Evolutionary conservation across 768 basidiomycete genomes (phyloP).

Genomic region (Pleurotus salmoneostramineus): DNA sequence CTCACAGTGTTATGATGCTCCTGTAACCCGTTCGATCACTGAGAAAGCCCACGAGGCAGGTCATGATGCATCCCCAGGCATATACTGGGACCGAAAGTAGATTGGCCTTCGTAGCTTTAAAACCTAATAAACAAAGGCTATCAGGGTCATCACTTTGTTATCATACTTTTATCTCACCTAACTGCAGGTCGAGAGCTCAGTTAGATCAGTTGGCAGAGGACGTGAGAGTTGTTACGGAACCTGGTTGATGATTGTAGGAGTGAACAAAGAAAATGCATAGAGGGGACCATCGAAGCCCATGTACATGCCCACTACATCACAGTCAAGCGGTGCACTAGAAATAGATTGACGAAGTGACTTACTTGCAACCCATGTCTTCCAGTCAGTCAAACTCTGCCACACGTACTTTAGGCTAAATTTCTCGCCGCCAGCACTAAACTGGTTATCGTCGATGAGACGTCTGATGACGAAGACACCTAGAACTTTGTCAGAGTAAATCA

Average conservation of each 20-base stretch:
- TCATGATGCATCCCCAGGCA: constrained; percentile 67
- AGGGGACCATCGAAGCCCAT: constrained; percentile 66
- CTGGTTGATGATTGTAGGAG: constrained; percentile 53
- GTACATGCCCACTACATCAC: constrained; percentile 55
- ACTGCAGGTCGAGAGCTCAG: constrained; percentile 17
- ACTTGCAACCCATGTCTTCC: constrained; percentile 76
- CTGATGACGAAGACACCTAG: constrained; percentile 60
- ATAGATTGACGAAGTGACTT: constrained; percentile 17
- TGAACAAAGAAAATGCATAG: constrained; percentile 50
- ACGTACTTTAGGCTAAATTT: constrained; percentile 51
- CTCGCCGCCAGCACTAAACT: constrained; percentile 62
- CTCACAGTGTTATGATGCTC: constrained; percentile 59
- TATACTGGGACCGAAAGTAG: constrained; percentile 77
- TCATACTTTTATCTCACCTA: constrained; percentile 20
- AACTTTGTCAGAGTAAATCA: background rate
- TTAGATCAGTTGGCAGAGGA: background rate
- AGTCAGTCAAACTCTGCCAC: constrained; percentile 58
- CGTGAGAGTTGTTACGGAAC: constrained; percentile 24
- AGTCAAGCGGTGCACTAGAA: background rate
- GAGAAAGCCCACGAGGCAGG: constrained; percentile 54
- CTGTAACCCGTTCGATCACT: constrained; percentile 59
- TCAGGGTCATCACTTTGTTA: too few relatives aligned
- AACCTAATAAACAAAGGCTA: constrained; percentile 31
- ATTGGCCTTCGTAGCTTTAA: constrained; percentile 62
- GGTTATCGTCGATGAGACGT: constrained; percentile 60